phyloP scores from a whole-genome alignment of 2,329 filamentous ascomycete genomes.

The Fusarium annulatum region DNA sequence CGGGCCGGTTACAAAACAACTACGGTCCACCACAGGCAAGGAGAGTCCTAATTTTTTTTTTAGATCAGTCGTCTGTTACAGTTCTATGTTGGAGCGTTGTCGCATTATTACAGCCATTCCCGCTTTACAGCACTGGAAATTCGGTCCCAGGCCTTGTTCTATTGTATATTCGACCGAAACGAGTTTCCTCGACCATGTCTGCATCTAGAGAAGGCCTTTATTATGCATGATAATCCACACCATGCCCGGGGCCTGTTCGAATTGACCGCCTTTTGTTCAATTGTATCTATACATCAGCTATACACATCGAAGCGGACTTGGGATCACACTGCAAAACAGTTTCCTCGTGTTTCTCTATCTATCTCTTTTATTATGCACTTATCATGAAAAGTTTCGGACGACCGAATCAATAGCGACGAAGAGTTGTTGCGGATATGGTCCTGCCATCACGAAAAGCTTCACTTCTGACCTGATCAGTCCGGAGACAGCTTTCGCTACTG shows the following conservation, averaged over 20 bases:
- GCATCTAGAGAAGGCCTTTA: slow-evolving; percentile 42
- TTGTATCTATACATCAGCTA: not conserved
- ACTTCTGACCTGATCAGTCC: not conserved
- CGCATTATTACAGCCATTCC: slow-evolving; percentile 33
- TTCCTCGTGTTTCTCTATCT: not conserved
- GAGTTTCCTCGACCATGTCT: slow-evolving; percentile 40
- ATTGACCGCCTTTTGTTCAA: slow-evolving; percentile 3
- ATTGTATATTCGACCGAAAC: slow-evolving; percentile 34
- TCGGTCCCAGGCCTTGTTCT: slow-evolving; percentile 8
- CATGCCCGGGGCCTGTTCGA: slow-evolving; percentile 10
- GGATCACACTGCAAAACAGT: slow-evolving; percentile 3
- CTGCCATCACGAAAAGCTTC: not conserved
- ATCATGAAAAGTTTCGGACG: not conserved
- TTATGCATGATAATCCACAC: slow-evolving; percentile 25
- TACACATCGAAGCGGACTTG: not conserved
- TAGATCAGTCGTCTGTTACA: slow-evolving; percentile 14
- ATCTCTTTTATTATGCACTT: slow-evolving; percentile 13
- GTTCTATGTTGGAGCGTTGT: slow-evolving; percentile 29
- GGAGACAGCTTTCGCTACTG: not conserved
- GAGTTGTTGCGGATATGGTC: not conserved
- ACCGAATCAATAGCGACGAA: not conserved
- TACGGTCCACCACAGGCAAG: slow-evolving; percentile 8
- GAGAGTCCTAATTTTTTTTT: slow-evolving; percentile 3
- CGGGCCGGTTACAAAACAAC: slow-evolving; percentile 2
- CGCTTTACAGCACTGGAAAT: slow-evolving; percentile 26